Evolutionary conservation across 345 rosid species (phyloP), one percentile per base, ranked within the genome.

Genomic region (Eucalyptus caleyi): DNA sequence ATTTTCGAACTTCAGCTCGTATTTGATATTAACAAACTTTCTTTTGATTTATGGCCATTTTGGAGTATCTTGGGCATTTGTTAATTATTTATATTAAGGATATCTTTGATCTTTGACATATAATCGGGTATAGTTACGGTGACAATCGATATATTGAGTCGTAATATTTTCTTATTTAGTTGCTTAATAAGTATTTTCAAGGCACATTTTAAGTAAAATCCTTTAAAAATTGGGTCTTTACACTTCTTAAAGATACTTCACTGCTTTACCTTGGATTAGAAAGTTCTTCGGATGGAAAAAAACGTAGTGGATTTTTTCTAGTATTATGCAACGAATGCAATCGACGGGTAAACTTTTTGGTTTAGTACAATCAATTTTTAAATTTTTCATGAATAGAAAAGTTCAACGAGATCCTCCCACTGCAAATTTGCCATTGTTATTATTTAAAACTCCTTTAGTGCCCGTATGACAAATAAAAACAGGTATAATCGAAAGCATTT

Each of bases 311-410:
- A 12, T 10, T 9, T 56, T 24, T 24, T 3, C 3, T 5, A 59
- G 65, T 59, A 59, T 24, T 7, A 62, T 62, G 32, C 9, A 62
- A 62, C 6, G 8, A 27, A 13, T 62, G 8, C 34, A 62, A 62
- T 30, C 1, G 1, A 0, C 7, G 0, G 0, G 19, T 6, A 5
- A 50, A 50, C 53, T 16, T 50, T 50, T 16, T 6, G 7, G 7
- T 50, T 50, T 0, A 0, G 19, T 50, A 13, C 4, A 3, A 50
- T 16, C 19, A 50, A 50, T 50, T 50, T 50, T 1, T 26, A 27
- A 12, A 6, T 6, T 2, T 6, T 50, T 50, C 18, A 50, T 12
- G 5, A 16, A 12, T 2, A 60, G 69, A 27, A 60, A 27, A 12
- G 32, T 27, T 60, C 2, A 27, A 27, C 2, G 4, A 60, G 1